Evolutionary conservation across 371 early-diverging fungal species (phyloP), one percentile per base, ranked within the genome.

Genomic region (Mucor racemosus): DNA sequence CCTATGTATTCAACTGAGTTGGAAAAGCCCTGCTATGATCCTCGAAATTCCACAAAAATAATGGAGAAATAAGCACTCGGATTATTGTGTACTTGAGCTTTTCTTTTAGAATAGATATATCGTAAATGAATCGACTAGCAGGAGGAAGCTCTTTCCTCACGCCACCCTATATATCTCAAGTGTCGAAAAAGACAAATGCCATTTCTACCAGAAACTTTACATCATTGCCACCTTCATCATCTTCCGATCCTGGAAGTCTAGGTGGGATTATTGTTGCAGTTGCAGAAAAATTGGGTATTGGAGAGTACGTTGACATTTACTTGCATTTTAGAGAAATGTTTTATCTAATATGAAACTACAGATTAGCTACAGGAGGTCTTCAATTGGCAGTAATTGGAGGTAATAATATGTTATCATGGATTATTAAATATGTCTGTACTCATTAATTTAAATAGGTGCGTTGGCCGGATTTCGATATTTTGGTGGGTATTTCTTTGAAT

Each of bases 291-390:
- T 68, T 87, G 15, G 84, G 85, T 6, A 71, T 87, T 42, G 84
- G 85, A 54, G 87, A 85, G 77, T 84, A 77, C 63, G 75, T 56
- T 5, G 4, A 5, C 21, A 26, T 26, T 26, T 26, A 26, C 26
- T 26, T 1, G 26, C 3, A 26, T 26, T 26, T 26, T 26, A 26
- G 26, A 26, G 26, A 3, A 3, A 26, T 26, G 3, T 1, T 26
- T 26, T 26, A 26, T 26, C 26, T 26, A 26, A 26, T 26, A 26
- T 26, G 17, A 13, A 10, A 4, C 11, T n/a, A 8, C 14, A 86
- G 86, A 55, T 74, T 87, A 34, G 85, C 87, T n/a, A 85, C 85
- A 10, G 84, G 84, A 35, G 87, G 87, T 41, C 55, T 77, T 0
- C 79, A 79, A 35, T 56, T 78, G 21, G 77, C 79, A 5, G 78